Conservation (phyloP, 495 filamentous ascomycete genomes). For the Penicillium lagena region DNA sequence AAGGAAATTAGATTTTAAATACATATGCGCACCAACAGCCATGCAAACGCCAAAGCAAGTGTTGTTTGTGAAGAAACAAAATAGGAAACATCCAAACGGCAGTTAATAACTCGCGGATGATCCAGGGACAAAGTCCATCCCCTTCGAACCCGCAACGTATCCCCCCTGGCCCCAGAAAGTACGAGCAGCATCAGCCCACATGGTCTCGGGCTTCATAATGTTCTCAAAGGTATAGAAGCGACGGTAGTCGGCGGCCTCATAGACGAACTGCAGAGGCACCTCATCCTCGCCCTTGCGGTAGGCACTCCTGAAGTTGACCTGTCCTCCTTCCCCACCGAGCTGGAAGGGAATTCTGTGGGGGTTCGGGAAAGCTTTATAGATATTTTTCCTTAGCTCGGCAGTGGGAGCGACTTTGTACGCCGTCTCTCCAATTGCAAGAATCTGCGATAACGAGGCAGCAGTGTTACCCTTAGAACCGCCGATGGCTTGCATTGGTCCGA, state of each 20-base stretch:
- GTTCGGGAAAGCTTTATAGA: neutral
- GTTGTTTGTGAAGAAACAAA: too few species aligned
- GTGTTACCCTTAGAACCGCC: slow-evolving; percentile 27
- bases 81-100: too few species aligned
- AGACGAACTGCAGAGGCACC: slow-evolving; percentile 20
- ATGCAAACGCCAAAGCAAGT: too few species aligned
- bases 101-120: too few species aligned
- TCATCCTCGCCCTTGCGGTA: neutral
- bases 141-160: too few species aligned
- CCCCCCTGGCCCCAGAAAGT: neutral
- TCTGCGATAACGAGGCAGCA: neutral
- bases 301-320: slow-evolving; percentile 1
- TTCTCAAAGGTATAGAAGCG: slow-evolving; percentile 19
- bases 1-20: too few species aligned
- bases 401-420: slow-evolving; percentile 1
- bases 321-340: neutral
- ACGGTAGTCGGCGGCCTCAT: slow-evolving; percentile 26
- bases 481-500: slow-evolving; percentile 37
- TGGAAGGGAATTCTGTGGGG: neutral
- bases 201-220: slow-evolving; percentile 4
- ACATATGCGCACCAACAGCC: too few species aligned
- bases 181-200: slow-evolving; percentile 14
- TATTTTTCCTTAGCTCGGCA: neutral
- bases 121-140: too few species aligned
- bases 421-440: neutral